phyloP scores from a whole-genome alignment of 2,329 filamentous ascomycete species.

The Aspergillus oerlinghausenensis region DNA sequence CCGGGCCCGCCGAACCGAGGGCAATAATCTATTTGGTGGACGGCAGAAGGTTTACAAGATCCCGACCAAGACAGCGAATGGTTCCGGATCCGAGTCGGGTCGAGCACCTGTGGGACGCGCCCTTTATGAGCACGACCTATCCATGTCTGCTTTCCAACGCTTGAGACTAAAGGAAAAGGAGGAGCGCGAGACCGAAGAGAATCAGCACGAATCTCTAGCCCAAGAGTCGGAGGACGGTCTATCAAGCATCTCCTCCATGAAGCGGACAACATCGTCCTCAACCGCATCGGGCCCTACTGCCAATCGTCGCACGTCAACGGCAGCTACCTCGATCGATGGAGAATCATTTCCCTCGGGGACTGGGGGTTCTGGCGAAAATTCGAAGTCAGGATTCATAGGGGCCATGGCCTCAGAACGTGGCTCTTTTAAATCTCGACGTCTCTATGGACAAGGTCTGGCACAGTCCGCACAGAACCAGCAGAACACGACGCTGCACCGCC shows the following conservation, averaged over 20 bases:
- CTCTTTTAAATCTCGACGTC: slow-evolving; percentile 64
- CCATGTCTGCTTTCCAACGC: slow-evolving; percentile 76
- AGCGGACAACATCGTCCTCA: slow-evolving; percentile 79
- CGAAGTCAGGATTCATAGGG: slow-evolving; percentile 24
- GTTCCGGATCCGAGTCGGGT: slow-evolving; percentile 27
- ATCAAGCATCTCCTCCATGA: slow-evolving; percentile 62
- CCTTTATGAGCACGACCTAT: slow-evolving; percentile 83
- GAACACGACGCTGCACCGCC: slow-evolving; percentile 66
- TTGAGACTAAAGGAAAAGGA: slow-evolving; percentile 55
- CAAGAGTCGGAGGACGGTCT: slow-evolving; percentile 44
- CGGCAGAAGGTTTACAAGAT: slow-evolving; percentile 95
- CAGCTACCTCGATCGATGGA: slow-evolving; percentile 82
- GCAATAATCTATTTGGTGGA: slow-evolving; percentile 90
- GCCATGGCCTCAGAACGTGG: slow-evolving; percentile 54
- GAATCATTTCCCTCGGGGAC: slow-evolving; percentile 44
- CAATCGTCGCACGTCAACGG: slow-evolving; percentile 71
- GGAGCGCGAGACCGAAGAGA: slow-evolving; percentile 39
- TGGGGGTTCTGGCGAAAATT: slow-evolving; percentile 14
- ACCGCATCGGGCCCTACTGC: slow-evolving; percentile 69
- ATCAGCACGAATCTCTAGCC: slow-evolving; percentile 34
- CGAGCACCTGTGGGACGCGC: slow-evolving; percentile 53
- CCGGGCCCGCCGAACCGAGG: slow-evolving; percentile 74
- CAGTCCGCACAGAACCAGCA: slow-evolving; percentile 79
- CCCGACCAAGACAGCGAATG: slow-evolving; percentile 45
- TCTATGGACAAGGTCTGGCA: slow-evolving; percentile 79